Percentiles rank a stretch among this genome's conserved stretches.
phyloP scores from a whole-genome alignment of 192 early-diverging fungal species.

The Coemansia erecta region DNA sequence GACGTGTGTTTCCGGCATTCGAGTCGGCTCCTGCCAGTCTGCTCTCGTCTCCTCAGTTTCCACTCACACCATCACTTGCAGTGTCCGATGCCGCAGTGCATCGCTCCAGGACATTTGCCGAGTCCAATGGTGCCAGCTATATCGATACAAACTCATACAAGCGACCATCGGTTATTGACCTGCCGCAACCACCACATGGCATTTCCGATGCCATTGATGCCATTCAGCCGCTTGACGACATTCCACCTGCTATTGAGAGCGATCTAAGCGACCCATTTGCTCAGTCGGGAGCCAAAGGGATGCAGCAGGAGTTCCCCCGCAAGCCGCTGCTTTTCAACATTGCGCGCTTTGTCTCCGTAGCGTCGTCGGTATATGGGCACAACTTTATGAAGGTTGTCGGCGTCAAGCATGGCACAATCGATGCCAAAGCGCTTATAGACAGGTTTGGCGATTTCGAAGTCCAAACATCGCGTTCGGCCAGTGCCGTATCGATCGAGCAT shows the following conservation, averaged over 20 bases:
- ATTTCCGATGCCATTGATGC: neutral
- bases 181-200: neutral
- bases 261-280: slow-evolving; percentile 52
- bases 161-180: neutral
- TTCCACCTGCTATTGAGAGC: slow-evolving; percentile 5
- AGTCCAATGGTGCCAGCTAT: neutral
- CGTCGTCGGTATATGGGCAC: slow-evolving; percentile 70
- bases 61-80: too few species aligned
- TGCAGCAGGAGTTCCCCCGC: slow-evolving; percentile 44
- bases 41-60: neutral
- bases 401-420: slow-evolving; percentile 45
- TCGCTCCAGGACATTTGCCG: neutral
- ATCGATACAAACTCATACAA: neutral
- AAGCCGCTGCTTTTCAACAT: slow-evolving; percentile 65
- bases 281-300: slow-evolving; percentile 19
- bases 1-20: slow-evolving; percentile 19
- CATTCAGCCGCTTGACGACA: slow-evolving; percentile 6
- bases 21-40: slow-evolving; percentile 33
- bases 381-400: slow-evolving; percentile 74
- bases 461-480: slow-evolving; percentile 19
- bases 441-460: slow-evolving; percentile 40
- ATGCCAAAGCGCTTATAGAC: slow-evolving; percentile 45
- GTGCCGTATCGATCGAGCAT: slow-evolving; percentile 21
- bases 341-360: slow-evolving; percentile 66
- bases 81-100: neutral